These are phyloP conservation scores for Nitzschia sp. DNA, from an alignment of 108 stramenopile genomes.

Conservation along the genomic window DNA sequence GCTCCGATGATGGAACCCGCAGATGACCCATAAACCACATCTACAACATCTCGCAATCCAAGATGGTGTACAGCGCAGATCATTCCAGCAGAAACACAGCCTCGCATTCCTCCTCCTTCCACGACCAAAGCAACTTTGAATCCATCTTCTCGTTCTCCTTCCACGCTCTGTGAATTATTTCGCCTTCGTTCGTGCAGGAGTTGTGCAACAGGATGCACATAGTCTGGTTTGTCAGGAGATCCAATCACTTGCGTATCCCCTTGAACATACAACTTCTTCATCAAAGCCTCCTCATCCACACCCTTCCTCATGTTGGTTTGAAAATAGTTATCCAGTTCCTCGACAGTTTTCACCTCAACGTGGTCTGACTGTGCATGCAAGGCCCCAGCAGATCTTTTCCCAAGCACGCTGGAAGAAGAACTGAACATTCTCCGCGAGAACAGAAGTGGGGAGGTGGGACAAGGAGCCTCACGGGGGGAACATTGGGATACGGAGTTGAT, in stretches of 20 bases:
- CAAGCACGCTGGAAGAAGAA: too few species aligned
- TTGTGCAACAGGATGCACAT: conserved; percentile 72
- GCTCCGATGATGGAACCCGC: conserved; percentile 88
- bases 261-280: conserved; percentile 53
- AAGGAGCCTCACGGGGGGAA: too few species aligned
- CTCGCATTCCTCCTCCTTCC: conserved; percentile 97
- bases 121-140: conserved; percentile 83
- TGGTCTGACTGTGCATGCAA: neutral
- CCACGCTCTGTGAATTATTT: conserved; percentile 18
- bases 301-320: conserved; percentile 29
- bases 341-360: conserved; percentile 13
- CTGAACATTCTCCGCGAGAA: too few species aligned
- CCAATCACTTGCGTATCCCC: conserved; percentile 85
- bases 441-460: too few species aligned
- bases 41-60: conserved; percentile 80
- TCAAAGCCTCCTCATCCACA: conserved; percentile 63
- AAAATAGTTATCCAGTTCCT: conserved; percentile 26
- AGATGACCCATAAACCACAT: conserved; percentile 91
- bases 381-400: too few species aligned
- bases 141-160: conserved; percentile 34
- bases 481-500: too few species aligned
- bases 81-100: conserved; percentile 94
- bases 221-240: conserved; percentile 48
- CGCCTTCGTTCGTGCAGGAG: conserved; percentile 61
- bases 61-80: conserved; percentile 81